A percentile compares a stretch with the other conserved stretches of the same genome.
Conservation (phyloP, 2,329 filamentous ascomycete genomes). For the Emmonsiellopsis sp. region DNA sequence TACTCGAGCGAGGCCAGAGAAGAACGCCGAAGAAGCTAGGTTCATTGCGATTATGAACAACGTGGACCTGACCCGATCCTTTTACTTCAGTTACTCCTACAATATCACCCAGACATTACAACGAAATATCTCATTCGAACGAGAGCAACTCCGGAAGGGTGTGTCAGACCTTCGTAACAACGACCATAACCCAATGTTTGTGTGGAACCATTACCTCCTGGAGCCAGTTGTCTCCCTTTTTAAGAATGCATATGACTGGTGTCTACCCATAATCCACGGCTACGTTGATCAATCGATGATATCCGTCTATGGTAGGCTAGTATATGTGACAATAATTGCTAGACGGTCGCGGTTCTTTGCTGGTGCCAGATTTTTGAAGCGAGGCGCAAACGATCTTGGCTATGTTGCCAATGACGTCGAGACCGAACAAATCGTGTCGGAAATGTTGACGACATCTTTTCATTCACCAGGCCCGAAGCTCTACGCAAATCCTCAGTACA, state of each 20-base stretch:
- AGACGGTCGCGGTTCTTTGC: constrained; percentile 88
- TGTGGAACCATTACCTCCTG: constrained; percentile 91
- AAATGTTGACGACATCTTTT: constrained; percentile 89
- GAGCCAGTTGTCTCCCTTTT: constrained; percentile 62
- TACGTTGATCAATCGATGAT: constrained; percentile 87
- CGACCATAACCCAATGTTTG: constrained; percentile 93
- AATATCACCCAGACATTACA: constrained; percentile 89
- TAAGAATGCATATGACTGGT: constrained; percentile 88
- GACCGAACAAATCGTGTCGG: constrained; percentile 95
- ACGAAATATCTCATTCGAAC: constrained; percentile 78
- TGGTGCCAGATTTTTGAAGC: constrained; percentile 86
- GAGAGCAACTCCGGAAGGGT: constrained; percentile 60
- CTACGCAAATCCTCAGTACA: constrained; percentile 84
- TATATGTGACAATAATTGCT: constrained; percentile 91
- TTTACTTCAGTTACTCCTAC: constrained; percentile 98
- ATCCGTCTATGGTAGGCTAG: constrained; percentile 75
- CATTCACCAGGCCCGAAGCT: constrained; percentile 79
- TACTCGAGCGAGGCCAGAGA: constrained; percentile 64
- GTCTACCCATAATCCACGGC: constrained; percentile 86
- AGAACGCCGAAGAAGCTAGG: constrained; percentile 79
- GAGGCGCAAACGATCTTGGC: constrained; percentile 86
- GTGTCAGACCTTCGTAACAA: constrained; percentile 55
- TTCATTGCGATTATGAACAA: constrained; percentile 86
- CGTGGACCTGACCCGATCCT: constrained; percentile 79
- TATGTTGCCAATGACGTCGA: constrained; percentile 98